Conservation (phyloP, 768 basidiomycete genomes). For the Lactarius pseudohatsudake region DNA sequence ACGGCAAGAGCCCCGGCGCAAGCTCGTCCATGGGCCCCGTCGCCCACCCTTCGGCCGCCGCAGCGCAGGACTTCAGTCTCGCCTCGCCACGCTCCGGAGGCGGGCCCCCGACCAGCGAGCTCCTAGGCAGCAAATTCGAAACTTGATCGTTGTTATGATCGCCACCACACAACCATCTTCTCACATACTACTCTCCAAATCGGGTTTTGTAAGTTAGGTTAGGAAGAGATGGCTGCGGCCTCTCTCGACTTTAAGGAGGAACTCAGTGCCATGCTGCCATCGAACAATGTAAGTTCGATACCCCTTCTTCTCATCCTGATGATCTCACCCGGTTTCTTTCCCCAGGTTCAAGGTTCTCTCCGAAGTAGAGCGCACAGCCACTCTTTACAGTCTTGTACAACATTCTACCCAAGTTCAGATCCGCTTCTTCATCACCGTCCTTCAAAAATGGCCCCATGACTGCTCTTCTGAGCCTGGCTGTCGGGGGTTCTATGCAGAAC, state of each 20-base stretch:
- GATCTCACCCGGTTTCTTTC: neutral
- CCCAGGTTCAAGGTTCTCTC: conserved; percentile 59
- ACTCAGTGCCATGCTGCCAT: conserved; percentile 76
- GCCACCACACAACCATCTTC: no score
- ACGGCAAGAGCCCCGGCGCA: conserved; percentile 54
- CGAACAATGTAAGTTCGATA: conserved; percentile 79
- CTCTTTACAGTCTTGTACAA: conserved; percentile 49
- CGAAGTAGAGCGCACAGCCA: no score
- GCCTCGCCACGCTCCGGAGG: conserved; percentile 74
- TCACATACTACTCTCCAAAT: no score
- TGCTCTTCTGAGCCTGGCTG: conserved; percentile 86
- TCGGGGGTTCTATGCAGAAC: conserved; percentile 91
- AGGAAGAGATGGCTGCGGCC: conserved; percentile 99
- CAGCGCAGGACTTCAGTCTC: conserved; percentile 55
- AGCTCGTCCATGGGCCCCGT: conserved; percentile 71
- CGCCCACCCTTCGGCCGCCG: conserved; percentile 49
- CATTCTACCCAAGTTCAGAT: conserved; percentile 93
- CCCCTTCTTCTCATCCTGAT: neutral
- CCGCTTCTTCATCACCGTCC: conserved; percentile 44
- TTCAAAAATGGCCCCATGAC: conserved; percentile 75
- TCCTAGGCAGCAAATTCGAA: no score
- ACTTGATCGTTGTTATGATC: no score
- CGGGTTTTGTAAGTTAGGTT: no score
- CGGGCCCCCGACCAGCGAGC: conserved; percentile 79
- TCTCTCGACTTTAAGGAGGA: conserved; percentile 99